phyloP scores from a whole-genome alignment of 2,329 filamentous ascomycete species.

The Neurospora crassa region DNA sequence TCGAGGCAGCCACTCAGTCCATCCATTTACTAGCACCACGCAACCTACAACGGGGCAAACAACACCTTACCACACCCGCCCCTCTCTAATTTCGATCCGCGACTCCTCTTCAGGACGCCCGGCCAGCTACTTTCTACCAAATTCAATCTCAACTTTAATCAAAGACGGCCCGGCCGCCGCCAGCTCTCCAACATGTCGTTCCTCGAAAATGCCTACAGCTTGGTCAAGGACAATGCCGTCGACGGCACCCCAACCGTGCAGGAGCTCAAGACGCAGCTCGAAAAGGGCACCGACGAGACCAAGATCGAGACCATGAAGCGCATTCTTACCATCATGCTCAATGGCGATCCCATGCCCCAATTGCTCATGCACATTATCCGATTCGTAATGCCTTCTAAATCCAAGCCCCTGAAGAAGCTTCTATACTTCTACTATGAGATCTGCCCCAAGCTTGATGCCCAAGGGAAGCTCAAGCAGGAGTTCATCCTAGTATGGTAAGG shows the following conservation, averaged over 20 bases:
- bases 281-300: slow-evolving; percentile 86
- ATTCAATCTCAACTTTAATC: background rate
- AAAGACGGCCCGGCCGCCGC: slow-evolving; percentile 11
- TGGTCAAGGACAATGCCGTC: slow-evolving; percentile 94
- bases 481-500: slow-evolving; percentile 95
- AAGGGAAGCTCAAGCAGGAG: slow-evolving; percentile 95
- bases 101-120: background rate
- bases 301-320: slow-evolving; percentile 96
- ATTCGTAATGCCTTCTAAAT: slow-evolving; percentile 98
- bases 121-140: background rate
- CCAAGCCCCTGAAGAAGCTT: slow-evolving; percentile 93
- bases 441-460: slow-evolving; percentile 87
- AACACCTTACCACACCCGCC: background rate
- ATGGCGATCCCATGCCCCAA: slow-evolving; percentile 90
- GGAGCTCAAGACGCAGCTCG: slow-evolving; percentile 85
- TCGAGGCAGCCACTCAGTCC: background rate
- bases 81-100: background rate
- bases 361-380: slow-evolving; percentile 99
- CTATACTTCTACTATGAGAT: slow-evolving; percentile 99
- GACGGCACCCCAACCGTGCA: slow-evolving; percentile 75
- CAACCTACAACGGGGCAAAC: background rate
- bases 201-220: slow-evolving; percentile 87
- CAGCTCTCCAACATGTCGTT: slow-evolving; percentile 68
- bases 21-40: background rate
- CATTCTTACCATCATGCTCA: slow-evolving; percentile 94